phyloP scores from a whole-genome alignment of 169 alveolate genomes.

The Plasmodium malariae region DNA sequence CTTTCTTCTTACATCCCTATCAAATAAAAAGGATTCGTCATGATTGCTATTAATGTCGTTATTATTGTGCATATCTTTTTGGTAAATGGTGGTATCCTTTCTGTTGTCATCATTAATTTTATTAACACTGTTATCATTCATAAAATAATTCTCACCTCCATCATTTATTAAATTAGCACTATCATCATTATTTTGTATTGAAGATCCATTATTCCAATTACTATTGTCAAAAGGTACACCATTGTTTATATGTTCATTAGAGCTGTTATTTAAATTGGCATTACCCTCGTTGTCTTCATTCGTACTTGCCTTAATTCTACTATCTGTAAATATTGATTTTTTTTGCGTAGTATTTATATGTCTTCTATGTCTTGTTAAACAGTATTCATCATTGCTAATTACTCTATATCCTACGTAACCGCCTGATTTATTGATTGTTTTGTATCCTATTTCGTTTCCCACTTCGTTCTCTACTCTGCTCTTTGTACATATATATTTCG shows the following conservation, averaged over 20 bases:
- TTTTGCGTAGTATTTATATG: neutral
- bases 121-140: neutral
- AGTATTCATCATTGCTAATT: slow-evolving; percentile 5
- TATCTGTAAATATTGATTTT: slow-evolving; percentile 9
- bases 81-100: too few relatives aligned
- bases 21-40: slow-evolving; percentile 15
- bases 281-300: neutral
- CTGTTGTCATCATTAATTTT: neutral
- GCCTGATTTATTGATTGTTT: neutral
- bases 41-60: neutral
- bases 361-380: neutral
- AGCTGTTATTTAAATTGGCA: neutral
- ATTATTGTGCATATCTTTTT: neutral
- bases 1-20: slow-evolving; percentile 21
- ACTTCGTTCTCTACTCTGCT: too few relatives aligned
- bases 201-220: neutral
- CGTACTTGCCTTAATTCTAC: neutral
- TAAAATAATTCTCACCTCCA: neutral
- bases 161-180: neutral
- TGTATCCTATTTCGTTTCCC: too few relatives aligned
- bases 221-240: neutral
- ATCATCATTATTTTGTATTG: neutral
- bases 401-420: neutral
- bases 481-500: neutral
- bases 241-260: neutral